Base-by-base conservation (phyloP, 2,329 filamentous ascomycete species). In the Hypomyces rosellus region DNA sequence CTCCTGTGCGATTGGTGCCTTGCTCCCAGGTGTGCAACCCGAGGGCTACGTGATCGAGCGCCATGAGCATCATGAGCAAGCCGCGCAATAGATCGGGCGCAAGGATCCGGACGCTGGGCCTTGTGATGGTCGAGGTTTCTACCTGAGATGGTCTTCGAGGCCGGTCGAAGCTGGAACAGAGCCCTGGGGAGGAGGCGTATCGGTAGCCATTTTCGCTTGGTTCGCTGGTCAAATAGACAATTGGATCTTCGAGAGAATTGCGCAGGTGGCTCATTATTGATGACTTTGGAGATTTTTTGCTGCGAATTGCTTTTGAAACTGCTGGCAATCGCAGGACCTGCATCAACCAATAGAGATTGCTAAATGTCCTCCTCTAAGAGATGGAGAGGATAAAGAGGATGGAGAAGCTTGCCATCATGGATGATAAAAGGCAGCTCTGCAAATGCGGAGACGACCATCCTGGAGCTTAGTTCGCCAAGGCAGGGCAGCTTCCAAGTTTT, bases 71-170 rank as follows among this genome's bases (percentile, higher is more conserved):
- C 68, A 73, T 73, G n/a, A 74, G 60, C 2, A 74, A 57, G 30
- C 72, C 72, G 34, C 72, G 70, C 5, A 74, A 61, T 14, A 75
- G 61, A 50, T 75, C 72, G 3, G 72, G 73, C 0, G 69, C 71
- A 5, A 75, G 59, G 20, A 65, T 69, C 20, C 72, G 65, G 4
- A 59, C 49, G 50, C 51, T 49, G 37, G 46, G 41, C 18, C 49
- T 52, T 34, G 37, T 14, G 22, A 22, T 34, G 39, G 13, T 18
- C 14, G 25, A 34, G 9, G 34, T 22, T 25, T 34, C 48, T 12
- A 20, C 15, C 25, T 25, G 16, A 13, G 16, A 30, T 30, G 25
- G 25, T 30, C 25, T 7, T 30, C 25, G 37, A 14, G 18, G 20
- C n/a, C 22, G 22, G 34, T 36, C 42, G 37, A 20, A 14, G 12